phyloP scores from a whole-genome alignment of 2,329 filamentous ascomycete genomes.

The Trichoderma koningii region DNA sequence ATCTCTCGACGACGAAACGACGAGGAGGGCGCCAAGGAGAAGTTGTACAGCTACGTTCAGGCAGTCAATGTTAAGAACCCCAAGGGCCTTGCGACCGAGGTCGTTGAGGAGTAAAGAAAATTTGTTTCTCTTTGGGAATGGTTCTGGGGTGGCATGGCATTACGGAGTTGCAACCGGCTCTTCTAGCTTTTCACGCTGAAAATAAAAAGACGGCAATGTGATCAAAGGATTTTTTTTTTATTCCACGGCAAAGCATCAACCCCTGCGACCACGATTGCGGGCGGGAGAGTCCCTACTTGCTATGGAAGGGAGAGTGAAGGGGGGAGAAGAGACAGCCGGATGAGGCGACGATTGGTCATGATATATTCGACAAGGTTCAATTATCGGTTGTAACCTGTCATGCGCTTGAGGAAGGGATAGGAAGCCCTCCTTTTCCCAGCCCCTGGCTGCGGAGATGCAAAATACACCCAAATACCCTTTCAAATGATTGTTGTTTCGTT shows the following conservation, averaged over 20 bases:
- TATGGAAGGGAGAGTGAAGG: constrained; percentile 8
- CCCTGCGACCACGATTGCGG: constrained; percentile 4
- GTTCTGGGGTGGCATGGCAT: constrained; percentile 49
- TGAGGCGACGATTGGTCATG: constrained; percentile 28
- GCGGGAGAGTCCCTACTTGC: neutral
- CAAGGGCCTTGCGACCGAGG: constrained; percentile 92
- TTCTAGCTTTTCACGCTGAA: constrained; percentile 49
- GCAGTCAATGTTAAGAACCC: constrained; percentile 99
- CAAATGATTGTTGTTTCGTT: constrained; percentile 38
- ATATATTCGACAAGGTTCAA: constrained; percentile 27
- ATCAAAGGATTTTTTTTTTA: constrained; percentile 32
- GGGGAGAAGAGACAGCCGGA: constrained; percentile 5
- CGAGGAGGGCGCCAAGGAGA: constrained; percentile 99
- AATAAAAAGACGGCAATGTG: constrained; percentile 42
- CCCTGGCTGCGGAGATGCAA: constrained; percentile 28
- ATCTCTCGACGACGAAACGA: constrained; percentile 99
- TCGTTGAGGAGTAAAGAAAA: constrained; percentile 71
- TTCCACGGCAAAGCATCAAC: constrained; percentile 18
- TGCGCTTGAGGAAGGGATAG: constrained; percentile 18
- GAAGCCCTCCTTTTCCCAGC: constrained; percentile 20
- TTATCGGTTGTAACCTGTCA: constrained; percentile 24
- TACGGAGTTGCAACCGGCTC: constrained; percentile 50
- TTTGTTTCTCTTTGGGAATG: constrained; percentile 45
- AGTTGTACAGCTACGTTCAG: constrained; percentile 99
- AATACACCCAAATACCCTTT: constrained; percentile 41